A percentile compares a stretch with the other conserved stretches of the same genome.
phyloP scores from a whole-genome alignment of 2,329 filamentous ascomycete species.

The Penicillium sp. region DNA sequence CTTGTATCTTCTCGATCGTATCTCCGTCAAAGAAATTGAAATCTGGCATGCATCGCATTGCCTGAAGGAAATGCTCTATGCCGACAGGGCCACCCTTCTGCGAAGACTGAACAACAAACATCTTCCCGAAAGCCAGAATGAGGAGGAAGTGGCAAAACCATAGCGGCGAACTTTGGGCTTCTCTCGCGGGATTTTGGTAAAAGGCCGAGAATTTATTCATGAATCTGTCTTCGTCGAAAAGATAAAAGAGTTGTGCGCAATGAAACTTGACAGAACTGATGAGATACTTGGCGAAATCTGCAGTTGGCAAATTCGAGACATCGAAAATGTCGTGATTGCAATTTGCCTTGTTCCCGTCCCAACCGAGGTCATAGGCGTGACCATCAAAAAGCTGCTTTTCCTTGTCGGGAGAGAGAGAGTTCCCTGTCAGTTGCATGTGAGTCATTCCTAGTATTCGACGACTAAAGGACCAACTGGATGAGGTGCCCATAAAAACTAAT shows the following conservation, averaged over 20 bases:
- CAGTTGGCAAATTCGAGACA: conserved; percentile 45
- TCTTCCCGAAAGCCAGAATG: conserved; percentile 57
- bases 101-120: conserved; percentile 43
- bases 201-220: conserved; percentile 33
- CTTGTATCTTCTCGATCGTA: conserved; percentile 48
- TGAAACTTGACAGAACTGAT: conserved; percentile 59
- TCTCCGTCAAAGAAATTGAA: conserved; percentile 43
- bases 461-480: conserved; percentile 59
- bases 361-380: conserved; percentile 51
- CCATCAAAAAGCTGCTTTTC: conserved; percentile 46
- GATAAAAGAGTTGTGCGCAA: conserved; percentile 53
- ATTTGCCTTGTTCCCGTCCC: conserved; percentile 41
- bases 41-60: conserved; percentile 46
- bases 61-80: conserved; percentile 47
- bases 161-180: conserved; percentile 31
- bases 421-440: conserved; percentile 47
- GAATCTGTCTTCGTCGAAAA: conserved; percentile 56
- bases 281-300: conserved; percentile 53
- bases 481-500: conserved; percentile 56
- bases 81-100: conserved; percentile 45
- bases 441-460: conserved; percentile 52
- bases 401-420: not conserved
- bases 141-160: conserved; percentile 57
- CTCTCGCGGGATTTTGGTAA: conserved; percentile 31
- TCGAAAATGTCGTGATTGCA: conserved; percentile 20